These are phyloP conservation scores for Cladophialophora psammophila DNA, from an alignment of 2,329 filamentous ascomycete species.

Conservation along the genomic window DNA sequence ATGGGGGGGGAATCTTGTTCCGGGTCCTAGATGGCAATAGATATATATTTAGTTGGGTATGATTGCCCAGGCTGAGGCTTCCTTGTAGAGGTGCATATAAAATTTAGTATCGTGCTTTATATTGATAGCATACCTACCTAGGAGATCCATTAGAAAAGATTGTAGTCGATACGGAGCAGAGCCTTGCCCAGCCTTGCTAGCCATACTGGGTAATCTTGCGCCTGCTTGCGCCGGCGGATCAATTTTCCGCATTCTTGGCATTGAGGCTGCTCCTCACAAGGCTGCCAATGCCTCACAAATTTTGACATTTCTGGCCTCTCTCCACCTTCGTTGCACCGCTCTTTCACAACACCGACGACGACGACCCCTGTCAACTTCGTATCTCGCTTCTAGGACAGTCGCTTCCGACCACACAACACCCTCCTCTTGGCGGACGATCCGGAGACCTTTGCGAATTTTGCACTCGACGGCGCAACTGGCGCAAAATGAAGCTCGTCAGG, in stretches of 20 bases:
- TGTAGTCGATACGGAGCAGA: too few relatives aligned
- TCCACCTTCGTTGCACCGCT: neutral
- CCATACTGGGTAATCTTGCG: neutral
- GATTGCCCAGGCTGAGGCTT: neutral
- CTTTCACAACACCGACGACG: neutral
- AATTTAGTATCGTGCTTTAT: too few relatives aligned
- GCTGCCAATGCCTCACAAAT: constrained; percentile 1
- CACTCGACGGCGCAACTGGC: constrained; percentile 20
- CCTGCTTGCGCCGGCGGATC: neutral
- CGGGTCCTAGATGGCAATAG: neutral
- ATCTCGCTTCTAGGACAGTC: neutral
- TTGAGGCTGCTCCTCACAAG: constrained; percentile 7
- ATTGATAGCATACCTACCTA: too few relatives aligned
- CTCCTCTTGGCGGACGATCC: neutral
- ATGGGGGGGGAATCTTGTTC: neutral
- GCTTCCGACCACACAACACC: neutral
- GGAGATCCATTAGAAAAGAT: too few relatives aligned
- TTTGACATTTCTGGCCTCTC: neutral
- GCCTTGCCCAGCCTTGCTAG: neutral
- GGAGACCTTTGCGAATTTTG: neutral
- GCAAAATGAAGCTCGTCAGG: constrained; percentile 96
- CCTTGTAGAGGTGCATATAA: neutral
- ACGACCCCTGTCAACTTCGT: neutral
- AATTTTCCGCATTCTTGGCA: neutral
- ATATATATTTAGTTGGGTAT: neutral